These are phyloP conservation scores for Eucalyptus marginata DNA, from an alignment of 345 rosid genomes.

Conservation along the genomic window DNA sequence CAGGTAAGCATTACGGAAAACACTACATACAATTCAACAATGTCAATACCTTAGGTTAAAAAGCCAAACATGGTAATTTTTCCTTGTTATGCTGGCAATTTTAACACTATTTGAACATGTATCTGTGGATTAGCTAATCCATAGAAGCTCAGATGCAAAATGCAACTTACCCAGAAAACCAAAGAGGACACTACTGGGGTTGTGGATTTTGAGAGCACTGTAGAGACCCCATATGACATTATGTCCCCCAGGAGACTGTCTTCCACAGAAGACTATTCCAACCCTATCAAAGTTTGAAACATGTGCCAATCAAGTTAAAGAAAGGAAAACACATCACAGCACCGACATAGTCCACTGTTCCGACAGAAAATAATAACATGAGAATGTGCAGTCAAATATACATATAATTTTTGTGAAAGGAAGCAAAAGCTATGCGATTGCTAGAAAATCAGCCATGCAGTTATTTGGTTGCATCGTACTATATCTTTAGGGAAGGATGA, in stretches of 20 bases:
- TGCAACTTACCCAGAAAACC: conserved; percentile 72
- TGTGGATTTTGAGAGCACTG: conserved; percentile 76
- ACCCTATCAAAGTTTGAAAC: conserved; percentile 37
- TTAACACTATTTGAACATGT: not conserved
- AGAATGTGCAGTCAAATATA: not conserved
- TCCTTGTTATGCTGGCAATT: not conserved
- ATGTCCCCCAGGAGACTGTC: conserved; percentile 99
- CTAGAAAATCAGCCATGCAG: not conserved
- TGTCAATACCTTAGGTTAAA: not conserved
- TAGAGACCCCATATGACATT: conserved; percentile 94
- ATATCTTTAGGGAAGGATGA: not conserved
- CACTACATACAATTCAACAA: not conserved
- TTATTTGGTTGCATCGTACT: not conserved
- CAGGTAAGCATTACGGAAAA: not conserved
- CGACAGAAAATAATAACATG: not conserved
- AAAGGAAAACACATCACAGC: not conserved
- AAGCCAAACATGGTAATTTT: not conserved
- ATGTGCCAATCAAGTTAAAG: not conserved
- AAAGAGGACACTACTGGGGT: conserved; percentile 52
- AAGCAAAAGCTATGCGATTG: not conserved
- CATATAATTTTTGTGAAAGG: not conserved
- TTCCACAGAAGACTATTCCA: conserved; percentile 88
- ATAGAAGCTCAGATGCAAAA: not conserved
- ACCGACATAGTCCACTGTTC: not conserved
- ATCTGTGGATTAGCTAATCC: not conserved